phyloP scores from a whole-genome alignment of 345 rosid species.

The Dipteronia sinensis region DNA sequence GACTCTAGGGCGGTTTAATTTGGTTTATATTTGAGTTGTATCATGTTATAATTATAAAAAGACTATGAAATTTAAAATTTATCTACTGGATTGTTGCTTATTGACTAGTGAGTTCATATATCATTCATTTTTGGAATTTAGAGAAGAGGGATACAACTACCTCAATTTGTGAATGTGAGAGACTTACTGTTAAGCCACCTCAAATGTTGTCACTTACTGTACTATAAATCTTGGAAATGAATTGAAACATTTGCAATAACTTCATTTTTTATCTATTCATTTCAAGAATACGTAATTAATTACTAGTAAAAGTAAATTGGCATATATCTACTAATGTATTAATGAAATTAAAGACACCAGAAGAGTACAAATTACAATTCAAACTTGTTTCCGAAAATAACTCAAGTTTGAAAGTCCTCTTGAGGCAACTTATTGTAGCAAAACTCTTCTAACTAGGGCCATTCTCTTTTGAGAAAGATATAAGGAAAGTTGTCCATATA shows the following conservation, averaged over 20 bases:
- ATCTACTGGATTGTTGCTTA: too few relatives aligned
- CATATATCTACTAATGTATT: not conserved
- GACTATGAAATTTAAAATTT: too few relatives aligned
- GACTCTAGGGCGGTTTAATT: too few relatives aligned
- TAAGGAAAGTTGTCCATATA: not conserved
- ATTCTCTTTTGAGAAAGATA: not conserved
- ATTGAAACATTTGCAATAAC: not conserved
- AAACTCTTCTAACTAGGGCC: slow-evolving; percentile 8
- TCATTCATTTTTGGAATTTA: too few relatives aligned
- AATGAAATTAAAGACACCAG: not conserved
- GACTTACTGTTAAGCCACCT: too few relatives aligned
- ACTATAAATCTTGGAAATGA: too few relatives aligned
- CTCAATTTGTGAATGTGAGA: too few relatives aligned
- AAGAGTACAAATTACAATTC: slow-evolving; percentile 14
- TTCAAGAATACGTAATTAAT: not conserved
- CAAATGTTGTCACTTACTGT: too few relatives aligned
- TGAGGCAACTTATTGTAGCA: not conserved
- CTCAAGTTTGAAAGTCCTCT: not conserved
- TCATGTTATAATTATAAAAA: too few relatives aligned
- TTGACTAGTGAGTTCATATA: too few relatives aligned
- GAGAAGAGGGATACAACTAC: too few relatives aligned
- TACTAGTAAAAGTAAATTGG: not conserved
- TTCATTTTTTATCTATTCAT: not conserved
- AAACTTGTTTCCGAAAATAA: not conserved
- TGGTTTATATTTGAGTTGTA: too few relatives aligned